A percentile compares a stretch with the other conserved stretches of the same genome.
These are phyloP conservation scores for Hevea brasiliensis DNA, from an alignment of 345 rosid species.

Conservation along the genomic window DNA sequence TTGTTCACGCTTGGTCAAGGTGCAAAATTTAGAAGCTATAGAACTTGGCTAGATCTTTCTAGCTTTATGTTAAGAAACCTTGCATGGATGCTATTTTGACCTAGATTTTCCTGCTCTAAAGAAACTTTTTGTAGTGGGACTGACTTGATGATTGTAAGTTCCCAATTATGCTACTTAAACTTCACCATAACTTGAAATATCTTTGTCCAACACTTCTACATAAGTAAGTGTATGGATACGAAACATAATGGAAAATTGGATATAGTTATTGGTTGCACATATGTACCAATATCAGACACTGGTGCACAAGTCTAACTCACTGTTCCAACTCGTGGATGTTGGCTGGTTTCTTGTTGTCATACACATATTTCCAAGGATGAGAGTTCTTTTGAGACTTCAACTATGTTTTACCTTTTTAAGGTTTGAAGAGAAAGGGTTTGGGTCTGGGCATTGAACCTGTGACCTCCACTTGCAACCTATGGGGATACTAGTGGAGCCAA, in stretches of 20 bases:
- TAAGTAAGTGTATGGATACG: background rate
- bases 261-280: background rate
- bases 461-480: background rate
- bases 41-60: background rate
- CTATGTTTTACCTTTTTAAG: too few species aligned
- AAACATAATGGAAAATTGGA: background rate
- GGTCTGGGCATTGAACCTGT: background rate
- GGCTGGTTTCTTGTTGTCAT: background rate
- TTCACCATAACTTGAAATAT: background rate
- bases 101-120: too few species aligned
- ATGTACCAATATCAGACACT: too few species aligned
- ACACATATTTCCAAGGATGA: too few species aligned
- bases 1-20: background rate
- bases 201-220: background rate
- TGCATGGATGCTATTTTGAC: too few species aligned
- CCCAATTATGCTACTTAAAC: background rate
- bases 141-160: background rate
- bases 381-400: too few species aligned
- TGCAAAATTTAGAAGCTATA: background rate
- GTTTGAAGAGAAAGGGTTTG: too few species aligned
- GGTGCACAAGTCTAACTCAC: background rate
- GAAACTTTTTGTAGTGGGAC: background rate
- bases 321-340: background rate
- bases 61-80: background rate
- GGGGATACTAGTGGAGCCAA: background rate